Percentiles rank a stretch among this genome's conserved stretches.
Conservation (phyloP, 495 filamentous ascomycete species). For the Halenospora varia region DNA sequence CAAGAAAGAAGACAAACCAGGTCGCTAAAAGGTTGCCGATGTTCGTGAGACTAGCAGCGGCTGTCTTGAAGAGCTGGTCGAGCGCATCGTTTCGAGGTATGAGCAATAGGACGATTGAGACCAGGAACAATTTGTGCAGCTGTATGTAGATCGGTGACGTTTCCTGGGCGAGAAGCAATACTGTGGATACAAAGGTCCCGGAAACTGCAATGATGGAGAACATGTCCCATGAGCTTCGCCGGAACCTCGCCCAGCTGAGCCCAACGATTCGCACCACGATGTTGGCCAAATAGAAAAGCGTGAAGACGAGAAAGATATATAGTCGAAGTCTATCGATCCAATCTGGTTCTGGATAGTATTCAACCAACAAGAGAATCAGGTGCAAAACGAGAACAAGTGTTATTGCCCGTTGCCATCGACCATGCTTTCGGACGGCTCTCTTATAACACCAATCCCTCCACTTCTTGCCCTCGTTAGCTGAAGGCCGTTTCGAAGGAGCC, state of each 20-base stretch:
- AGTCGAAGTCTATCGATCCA: constrained; percentile 68
- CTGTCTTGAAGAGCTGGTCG: constrained; percentile 98
- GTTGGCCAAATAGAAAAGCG: constrained; percentile 79
- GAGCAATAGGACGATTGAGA: constrained; percentile 83
- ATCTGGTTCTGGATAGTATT: constrained; percentile 71
- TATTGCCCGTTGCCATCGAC: constrained; percentile 82
- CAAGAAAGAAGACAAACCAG: constrained; percentile 94
- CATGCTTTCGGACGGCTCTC: constrained; percentile 88
- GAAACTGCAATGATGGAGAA: constrained; percentile 81
- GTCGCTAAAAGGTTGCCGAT: constrained; percentile 93
- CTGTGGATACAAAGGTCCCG: constrained; percentile 75
- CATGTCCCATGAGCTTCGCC: constrained; percentile 92
- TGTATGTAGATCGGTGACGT: constrained; percentile 60
- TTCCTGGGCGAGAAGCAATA: constrained; percentile 57
- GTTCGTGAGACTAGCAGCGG: constrained; percentile 85
- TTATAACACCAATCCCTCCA: constrained; percentile 95
- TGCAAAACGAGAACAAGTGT: constrained; percentile 78
- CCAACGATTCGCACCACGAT: constrained; percentile 81
- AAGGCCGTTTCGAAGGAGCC: constrained; percentile 82
- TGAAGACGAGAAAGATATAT: constrained; percentile 77
- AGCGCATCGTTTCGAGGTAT: constrained; percentile 97
- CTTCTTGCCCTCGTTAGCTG: constrained; percentile 65
- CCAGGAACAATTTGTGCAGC: constrained; percentile 89
- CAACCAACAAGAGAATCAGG: constrained; percentile 74
- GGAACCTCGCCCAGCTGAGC: constrained; percentile 88